A percentile compares a stretch with the other conserved stretches of the same genome.
phyloP scores from a whole-genome alignment of 2,329 filamentous ascomycete genomes.

The Hawksworthiomyces lignivorus region DNA sequence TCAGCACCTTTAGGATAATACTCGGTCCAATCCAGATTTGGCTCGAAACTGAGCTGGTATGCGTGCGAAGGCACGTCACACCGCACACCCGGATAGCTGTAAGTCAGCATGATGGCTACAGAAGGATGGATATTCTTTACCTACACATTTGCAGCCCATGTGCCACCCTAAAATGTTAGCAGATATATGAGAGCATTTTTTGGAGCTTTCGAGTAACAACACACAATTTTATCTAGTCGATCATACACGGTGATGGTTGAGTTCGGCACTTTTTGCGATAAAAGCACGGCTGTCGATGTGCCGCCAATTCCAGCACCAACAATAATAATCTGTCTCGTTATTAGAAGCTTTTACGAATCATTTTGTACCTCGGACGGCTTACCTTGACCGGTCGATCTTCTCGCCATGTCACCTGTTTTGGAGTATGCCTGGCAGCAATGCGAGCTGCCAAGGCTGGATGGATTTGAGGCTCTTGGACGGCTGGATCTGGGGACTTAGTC shows the following conservation, averaged over 20 bases:
- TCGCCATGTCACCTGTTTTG: conserved; percentile 1
- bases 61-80: conserved; percentile 14
- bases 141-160: conserved; percentile 2
- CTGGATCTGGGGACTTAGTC: not conserved
- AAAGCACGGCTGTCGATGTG: not conserved
- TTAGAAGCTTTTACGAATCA: not conserved
- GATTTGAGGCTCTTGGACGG: not conserved
- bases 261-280: not conserved
- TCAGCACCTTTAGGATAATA: conserved; percentile 15
- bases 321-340: not conserved
- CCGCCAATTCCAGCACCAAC: conserved; percentile 3
- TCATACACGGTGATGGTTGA: not conserved
- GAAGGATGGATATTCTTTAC: no score
- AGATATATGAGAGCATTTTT: not conserved
- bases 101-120: no score
- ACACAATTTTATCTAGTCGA: not conserved
- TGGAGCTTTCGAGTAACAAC: not conserved
- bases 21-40: conserved; percentile 15
- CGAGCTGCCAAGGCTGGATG: conserved; percentile 1
- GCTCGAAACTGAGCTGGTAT: conserved; percentile 15
- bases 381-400: conserved; percentile 1
- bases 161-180: conserved; percentile 1
- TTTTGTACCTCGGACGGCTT: no score
- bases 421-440: not conserved
- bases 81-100: conserved; percentile 12